These are phyloP conservation scores for Brasenia schreberi DNA, from an alignment of 164 flowering plant species.

Conservation along the genomic window DNA sequence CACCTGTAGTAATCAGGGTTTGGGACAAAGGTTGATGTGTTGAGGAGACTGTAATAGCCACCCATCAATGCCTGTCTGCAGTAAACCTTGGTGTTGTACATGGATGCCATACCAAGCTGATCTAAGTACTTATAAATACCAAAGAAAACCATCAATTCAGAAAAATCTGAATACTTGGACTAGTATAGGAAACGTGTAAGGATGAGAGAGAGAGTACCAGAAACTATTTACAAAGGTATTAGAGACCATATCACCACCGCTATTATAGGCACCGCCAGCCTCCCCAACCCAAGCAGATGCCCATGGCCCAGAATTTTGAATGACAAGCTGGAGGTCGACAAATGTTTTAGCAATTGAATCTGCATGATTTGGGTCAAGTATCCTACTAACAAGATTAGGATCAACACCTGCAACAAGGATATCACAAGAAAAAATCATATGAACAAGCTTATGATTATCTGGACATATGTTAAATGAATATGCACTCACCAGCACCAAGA, in stretches of 20 bases:
- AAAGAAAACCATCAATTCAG: too few relatives aligned
- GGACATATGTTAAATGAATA: not conserved
- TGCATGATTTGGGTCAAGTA: slow-evolving; percentile 41
- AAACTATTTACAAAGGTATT: slow-evolving; percentile 72
- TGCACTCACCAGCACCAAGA: slow-evolving; percentile 49
- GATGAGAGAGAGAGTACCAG: slow-evolving; percentile 27
- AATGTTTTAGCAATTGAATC: slow-evolving; percentile 27
- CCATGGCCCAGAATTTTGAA: slow-evolving; percentile 49
- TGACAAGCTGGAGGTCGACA: slow-evolving; percentile 20
- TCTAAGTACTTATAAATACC: slow-evolving; percentile 58
- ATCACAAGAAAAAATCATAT: not conserved
- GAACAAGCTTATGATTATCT: not conserved
- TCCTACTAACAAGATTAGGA: slow-evolving; percentile 40
- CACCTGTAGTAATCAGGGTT: slow-evolving; percentile 94
- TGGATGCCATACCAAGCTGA: slow-evolving; percentile 90
- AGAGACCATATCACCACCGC: slow-evolving; percentile 62
- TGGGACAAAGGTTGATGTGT: slow-evolving; percentile 54
- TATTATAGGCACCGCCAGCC: slow-evolving; percentile 93
- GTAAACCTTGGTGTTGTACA: slow-evolving; percentile 60
- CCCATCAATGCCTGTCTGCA: slow-evolving; percentile 87
- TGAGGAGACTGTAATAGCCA: slow-evolving; percentile 82
- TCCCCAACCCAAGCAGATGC: slow-evolving; percentile 96
- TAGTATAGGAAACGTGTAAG: not conserved
- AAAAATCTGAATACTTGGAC: too few relatives aligned
- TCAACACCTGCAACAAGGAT: slow-evolving; percentile 38